phyloP scores from a whole-genome alignment of 805 yeast species.

The Candida piceae region DNA sequence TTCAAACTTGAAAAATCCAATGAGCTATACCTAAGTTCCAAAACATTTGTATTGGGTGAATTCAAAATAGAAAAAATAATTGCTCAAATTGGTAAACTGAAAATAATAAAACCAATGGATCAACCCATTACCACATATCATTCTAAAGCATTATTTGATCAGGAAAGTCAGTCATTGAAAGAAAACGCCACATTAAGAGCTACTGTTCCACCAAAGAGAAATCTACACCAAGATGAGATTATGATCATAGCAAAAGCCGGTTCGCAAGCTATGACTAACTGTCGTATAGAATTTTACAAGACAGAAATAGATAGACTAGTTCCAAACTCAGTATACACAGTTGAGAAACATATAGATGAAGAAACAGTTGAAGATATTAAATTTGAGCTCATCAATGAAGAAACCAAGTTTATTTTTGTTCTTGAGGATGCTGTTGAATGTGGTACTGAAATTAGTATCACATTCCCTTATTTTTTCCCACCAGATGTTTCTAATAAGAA shows the following conservation, averaged over 20 bases:
- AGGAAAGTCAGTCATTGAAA: conserved; percentile 1
- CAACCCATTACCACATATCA: conserved; percentile 13
- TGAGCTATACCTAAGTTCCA: conserved; percentile 14
- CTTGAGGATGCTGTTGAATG: conserved; percentile 6
- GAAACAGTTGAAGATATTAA: conserved; percentile 10
- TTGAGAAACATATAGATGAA: conserved; percentile 1
- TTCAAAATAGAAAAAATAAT: conserved; percentile 15
- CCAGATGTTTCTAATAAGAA: conserved; percentile 30
- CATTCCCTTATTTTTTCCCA: conserved; percentile 31
- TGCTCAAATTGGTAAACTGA: conserved; percentile 19
- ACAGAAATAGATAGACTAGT: conserved; percentile 27
- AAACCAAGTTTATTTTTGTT: conserved; percentile 14
- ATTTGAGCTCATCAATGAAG: conserved; percentile 9
- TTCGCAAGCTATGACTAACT: conserved; percentile 9
- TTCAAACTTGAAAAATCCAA: conserved; percentile 7
- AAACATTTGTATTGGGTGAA: conserved; percentile 17
- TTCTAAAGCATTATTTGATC: conserved; percentile 12
- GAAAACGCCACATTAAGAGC: conserved; percentile 19
- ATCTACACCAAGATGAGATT: conserved; percentile 26
- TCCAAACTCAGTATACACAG: conserved; percentile 11
- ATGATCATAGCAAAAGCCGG: conserved; percentile 19
- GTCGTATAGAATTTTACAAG: conserved; percentile 19
- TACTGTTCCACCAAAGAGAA: conserved; percentile 19
- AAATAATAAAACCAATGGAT: conserved; percentile 12
- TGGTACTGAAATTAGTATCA: conserved; percentile 8